Percentiles rank a stretch among this genome's conserved stretches.
Conservation (phyloP, 2,329 filamentous ascomycete genomes). For the Fusarium mexicanum region DNA sequence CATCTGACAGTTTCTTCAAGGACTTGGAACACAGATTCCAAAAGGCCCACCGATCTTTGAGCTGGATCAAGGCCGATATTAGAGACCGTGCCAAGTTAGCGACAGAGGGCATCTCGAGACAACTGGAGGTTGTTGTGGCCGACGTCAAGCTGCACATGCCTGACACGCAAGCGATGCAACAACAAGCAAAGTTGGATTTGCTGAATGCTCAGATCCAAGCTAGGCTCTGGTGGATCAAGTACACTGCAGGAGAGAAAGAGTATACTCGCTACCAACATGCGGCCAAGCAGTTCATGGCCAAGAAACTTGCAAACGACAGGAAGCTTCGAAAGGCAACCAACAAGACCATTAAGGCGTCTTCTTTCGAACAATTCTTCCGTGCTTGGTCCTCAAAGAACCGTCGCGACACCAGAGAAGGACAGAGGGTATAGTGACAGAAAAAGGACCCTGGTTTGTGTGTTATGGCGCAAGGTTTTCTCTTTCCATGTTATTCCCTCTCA, state of each 20-base stretch:
- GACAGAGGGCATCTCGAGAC: conserved; percentile 29
- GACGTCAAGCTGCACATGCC: conserved; percentile 34
- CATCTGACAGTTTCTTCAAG: conserved; percentile 44
- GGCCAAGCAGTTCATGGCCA: conserved; percentile 55
- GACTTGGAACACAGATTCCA: conserved; percentile 32
- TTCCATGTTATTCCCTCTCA: not conserved
- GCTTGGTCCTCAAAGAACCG: conserved; percentile 39
- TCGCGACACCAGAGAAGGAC: conserved; percentile 11
- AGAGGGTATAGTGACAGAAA: conserved; percentile 13
- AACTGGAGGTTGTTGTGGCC: conserved; percentile 25
- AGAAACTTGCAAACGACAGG: conserved; percentile 48
- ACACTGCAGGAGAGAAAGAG: conserved; percentile 60
- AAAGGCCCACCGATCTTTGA: conserved; percentile 39
- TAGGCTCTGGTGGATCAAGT: conserved; percentile 65
- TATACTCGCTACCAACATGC: conserved; percentile 58
- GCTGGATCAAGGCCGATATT: conserved; percentile 29
- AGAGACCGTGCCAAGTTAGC: conserved; percentile 28
- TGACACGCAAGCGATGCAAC: conserved; percentile 44
- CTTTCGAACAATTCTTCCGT: not conserved
- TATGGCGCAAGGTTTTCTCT: conserved; percentile 24
- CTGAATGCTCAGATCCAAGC: conserved; percentile 65
- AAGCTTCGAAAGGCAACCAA: conserved; percentile 41
- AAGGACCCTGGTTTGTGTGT: conserved; percentile 13
- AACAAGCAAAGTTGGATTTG: conserved; percentile 57
- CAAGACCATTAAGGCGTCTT: conserved; percentile 36